Percentiles rank a stretch among this genome's conserved stretches.
phyloP scores from a whole-genome alignment of 176 grass and related monocot species.

The Bonia amplexicaulis region DNA sequence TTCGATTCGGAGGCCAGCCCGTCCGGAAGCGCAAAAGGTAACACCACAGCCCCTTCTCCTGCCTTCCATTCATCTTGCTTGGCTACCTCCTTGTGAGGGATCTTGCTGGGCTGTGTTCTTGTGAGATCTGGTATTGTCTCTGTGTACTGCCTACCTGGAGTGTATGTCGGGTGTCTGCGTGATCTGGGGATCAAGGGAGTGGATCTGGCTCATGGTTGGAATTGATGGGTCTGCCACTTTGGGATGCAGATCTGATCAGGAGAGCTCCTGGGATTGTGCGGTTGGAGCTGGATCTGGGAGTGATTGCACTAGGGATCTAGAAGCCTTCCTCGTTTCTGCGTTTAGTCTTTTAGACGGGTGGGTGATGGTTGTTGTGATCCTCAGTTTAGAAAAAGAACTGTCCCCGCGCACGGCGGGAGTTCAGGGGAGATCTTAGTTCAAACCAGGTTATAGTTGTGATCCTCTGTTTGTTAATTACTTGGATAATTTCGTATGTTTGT shows the following conservation, averaged over 20 bases:
- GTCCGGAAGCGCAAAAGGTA: neutral
- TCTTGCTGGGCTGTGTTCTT: neutral
- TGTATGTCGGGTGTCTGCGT: neutral
- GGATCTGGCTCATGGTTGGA: neutral
- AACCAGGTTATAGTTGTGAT: neutral
- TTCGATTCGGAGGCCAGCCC: neutral
- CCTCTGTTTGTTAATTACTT: neutral
- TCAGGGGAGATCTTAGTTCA: conserved; percentile 1
- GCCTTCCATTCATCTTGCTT: neutral
- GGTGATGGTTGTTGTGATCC: neutral
- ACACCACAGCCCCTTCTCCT: neutral
- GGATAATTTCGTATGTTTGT: neutral
- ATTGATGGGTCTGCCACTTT: neutral
- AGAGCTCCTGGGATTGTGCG: neutral
- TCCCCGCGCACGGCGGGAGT: neutral
- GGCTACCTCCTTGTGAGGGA: neutral
- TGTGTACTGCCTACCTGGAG: neutral
- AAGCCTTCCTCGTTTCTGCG: neutral
- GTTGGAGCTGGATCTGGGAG: conserved; percentile 12
- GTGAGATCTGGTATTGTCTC: neutral
- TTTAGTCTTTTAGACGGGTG: neutral
- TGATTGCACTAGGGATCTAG: neutral
- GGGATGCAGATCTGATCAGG: neutral
- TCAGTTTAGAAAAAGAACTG: neutral
- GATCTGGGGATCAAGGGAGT: neutral